Conservation (phyloP, 371 early-diverging fungal genomes). For the Lichtheimia ornata region DNA sequence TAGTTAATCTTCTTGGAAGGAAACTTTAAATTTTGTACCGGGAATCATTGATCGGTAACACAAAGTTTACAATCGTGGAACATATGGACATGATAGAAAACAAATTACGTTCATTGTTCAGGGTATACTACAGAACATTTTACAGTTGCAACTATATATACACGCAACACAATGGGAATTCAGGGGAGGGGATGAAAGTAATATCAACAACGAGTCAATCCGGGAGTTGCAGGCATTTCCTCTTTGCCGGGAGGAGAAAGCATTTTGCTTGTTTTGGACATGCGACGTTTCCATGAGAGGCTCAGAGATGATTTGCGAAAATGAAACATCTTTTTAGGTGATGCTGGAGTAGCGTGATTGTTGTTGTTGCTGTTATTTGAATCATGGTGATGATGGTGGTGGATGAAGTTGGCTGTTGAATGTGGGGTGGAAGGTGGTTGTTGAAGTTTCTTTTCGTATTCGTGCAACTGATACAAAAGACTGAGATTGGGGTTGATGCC, state of each 20-base stretch:
- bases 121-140: too few relatives aligned
- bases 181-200: too few relatives aligned
- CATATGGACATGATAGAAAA: too few relatives aligned
- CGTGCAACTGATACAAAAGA: conserved; percentile 77
- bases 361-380: conserved; percentile 1
- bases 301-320: conserved; percentile 11
- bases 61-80: too few relatives aligned
- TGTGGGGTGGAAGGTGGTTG: neutral
- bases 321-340: conserved; percentile 11
- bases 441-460: conserved; percentile 58
- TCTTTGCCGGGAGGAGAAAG: neutral
- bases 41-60: too few relatives aligned
- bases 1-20: too few relatives aligned
- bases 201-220: neutral
- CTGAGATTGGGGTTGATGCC: conserved; percentile 81
- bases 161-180: too few relatives aligned
- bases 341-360: conserved; percentile 6
- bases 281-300: conserved; percentile 15
- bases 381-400: conserved; percentile 1
- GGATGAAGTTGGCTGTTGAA: conserved; percentile 7
- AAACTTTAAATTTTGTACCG: too few relatives aligned
- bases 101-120: too few relatives aligned
- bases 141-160: too few relatives aligned
- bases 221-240: neutral
- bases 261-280: conserved; percentile 8